Base-by-base conservation (phyloP, 1,284 basidiomycete species). In the Cutaneotrichosporon sp. region DNA sequence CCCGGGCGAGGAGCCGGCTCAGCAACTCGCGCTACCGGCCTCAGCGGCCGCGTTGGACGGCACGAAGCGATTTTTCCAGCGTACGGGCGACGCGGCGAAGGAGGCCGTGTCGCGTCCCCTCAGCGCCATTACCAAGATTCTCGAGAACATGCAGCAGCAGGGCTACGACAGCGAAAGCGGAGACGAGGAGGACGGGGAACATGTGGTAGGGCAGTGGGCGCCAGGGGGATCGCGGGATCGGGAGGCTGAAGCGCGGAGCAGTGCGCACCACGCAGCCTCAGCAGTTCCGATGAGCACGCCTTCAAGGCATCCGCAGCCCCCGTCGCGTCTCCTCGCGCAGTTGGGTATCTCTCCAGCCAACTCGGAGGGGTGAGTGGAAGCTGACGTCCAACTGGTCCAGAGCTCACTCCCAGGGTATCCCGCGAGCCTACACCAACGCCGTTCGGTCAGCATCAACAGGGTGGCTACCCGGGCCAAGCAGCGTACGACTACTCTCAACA, bases 111-210 rank as follows among this genome's bases (percentile, higher is more conserved):
- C 85, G 14, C 90, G 90, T 66, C 91, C 91, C 5, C 79, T 96
- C 12, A 87, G 79, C 57, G 89, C 90, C 2, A 86, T 96, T 49
- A 83, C 89, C 10, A 83, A 87, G 55, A 90, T 96, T 58, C 86
- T 96, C 66, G 71, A 74, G 38, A 57, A 56, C 11, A 74, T 74
- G 60, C 64, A 86, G 80, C 61, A 86, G 86, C 57, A 59, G n/a
- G 65, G 56, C 32, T 62, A 64, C 48, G 59, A 55, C 32, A 54
- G 60, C 39, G 54, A 61, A 38, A 58, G 66, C 54, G 50, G 54
- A 45, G 58, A 60, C 38, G 58, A 60, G 51, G 64, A 65, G 34
- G 49, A 64, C 38, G 60, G 65, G 49, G 63, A 62, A 12, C 41
- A 43, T 22, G 41, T 39, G 16, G 49, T 38, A 7, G 35, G 11